These are phyloP conservation scores for Trichoderma sp. DNA, from an alignment of 2,329 filamentous ascomycete genomes.

Conservation along the genomic window DNA sequence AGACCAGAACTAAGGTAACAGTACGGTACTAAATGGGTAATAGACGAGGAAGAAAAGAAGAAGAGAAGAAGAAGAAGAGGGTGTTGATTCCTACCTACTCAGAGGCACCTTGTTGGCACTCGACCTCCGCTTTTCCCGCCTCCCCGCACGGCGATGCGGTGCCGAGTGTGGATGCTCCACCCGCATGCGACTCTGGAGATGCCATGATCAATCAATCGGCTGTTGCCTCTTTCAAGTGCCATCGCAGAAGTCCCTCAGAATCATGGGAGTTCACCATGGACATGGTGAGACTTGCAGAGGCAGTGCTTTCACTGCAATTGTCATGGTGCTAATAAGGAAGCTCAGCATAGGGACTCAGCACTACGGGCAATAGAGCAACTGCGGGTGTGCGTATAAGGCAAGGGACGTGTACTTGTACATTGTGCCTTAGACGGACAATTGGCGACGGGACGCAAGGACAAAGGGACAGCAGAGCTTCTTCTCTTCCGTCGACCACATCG, in stretches of 20 bases:
- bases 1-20: no score
- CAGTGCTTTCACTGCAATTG: background rate
- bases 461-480: background rate
- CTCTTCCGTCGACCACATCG: background rate
- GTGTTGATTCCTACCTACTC: background rate
- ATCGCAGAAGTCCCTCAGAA: background rate
- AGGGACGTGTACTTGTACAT: background rate
- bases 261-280: background rate
- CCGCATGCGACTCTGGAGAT: background rate
- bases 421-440: background rate
- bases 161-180: conserved; percentile 25
- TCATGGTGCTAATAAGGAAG: no score
- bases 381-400: no score
- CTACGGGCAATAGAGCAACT: no score
- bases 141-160: conserved; percentile 26
- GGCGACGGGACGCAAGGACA: background rate
- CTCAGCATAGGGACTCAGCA: no score
- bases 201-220: conserved; percentile 9
- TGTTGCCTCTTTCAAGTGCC: conserved; percentile 17
- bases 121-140: conserved; percentile 6
- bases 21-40: no score
- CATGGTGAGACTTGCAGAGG: background rate
- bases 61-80: conserved; percentile 1
- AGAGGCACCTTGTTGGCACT: background rate
- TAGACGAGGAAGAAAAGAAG: background rate